Percentiles rank a stretch among this genome's conserved stretches.
Evolutionary conservation across 805 yeast species (phyloP).

Genomic region (Metschnikowia dekortorum): DNA sequence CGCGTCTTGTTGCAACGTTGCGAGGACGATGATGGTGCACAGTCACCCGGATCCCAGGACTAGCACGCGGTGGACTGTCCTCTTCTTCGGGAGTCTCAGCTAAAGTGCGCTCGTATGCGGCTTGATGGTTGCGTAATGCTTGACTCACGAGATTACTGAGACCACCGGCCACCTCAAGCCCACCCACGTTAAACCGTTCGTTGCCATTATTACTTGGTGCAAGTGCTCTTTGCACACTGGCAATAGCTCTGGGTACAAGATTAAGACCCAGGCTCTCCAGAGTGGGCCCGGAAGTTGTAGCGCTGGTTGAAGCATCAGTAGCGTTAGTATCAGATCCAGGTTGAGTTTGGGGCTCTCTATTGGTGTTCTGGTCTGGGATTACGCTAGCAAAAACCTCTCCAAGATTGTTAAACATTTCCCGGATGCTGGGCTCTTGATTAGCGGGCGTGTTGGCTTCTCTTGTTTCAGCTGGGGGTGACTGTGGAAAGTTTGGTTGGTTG

Average conservation of each 20-base stretch:
- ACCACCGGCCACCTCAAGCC: slow-evolving; percentile 1
- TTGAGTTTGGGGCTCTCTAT: neutral
- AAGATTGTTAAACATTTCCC: slow-evolving; percentile 10
- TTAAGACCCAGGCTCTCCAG: neutral
- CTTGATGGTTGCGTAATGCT: slow-evolving; percentile 7
- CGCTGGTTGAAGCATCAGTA: neutral
- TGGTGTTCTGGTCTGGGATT: neutral
- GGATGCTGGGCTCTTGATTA: neutral
- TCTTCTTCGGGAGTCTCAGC: neutral
- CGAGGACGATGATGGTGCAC: neutral
- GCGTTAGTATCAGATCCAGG: neutral
- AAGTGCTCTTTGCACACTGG: neutral
- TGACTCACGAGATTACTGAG: slow-evolving; percentile 6
- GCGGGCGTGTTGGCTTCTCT: neutral
- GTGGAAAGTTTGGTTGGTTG: neutral
- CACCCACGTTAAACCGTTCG: neutral
- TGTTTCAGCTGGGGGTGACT: neutral
- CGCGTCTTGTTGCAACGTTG: neutral
- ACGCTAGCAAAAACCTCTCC: slow-evolving; percentile 11
- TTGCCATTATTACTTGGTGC: neutral
- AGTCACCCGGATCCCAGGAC: neutral
- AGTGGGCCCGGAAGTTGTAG: neutral
- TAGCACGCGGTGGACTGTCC: neutral
- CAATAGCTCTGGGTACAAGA: neutral
- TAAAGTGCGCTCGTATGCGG: slow-evolving; percentile 1